Evolutionary conservation across 495 filamentous ascomycete species (phyloP).

Genomic region (Hypoxylon perforatum): DNA sequence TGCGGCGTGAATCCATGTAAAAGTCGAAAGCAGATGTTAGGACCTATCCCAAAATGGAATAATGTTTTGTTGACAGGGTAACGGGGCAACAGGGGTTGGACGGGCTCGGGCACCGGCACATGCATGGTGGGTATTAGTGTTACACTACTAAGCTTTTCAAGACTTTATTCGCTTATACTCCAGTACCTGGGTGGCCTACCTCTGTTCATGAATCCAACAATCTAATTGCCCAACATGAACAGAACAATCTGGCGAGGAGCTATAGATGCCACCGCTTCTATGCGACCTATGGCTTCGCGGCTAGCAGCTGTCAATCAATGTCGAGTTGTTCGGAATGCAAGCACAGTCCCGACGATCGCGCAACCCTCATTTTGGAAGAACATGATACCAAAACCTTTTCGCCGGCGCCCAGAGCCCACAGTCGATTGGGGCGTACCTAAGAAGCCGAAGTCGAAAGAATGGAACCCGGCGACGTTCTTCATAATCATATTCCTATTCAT

Average conservation of each 20-base stretch:
- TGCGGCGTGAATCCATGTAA: neutral
- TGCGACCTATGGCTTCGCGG: neutral
- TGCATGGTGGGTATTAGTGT: no score
- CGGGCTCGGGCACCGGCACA: no score
- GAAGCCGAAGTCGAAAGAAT: slow-evolving; percentile 69
- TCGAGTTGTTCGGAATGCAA: slow-evolving; percentile 31
- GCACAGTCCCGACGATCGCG: slow-evolving; percentile 64
- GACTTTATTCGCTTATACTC: no score
- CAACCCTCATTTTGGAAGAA: slow-evolving; percentile 77
- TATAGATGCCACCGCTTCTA: slow-evolving; percentile 7
- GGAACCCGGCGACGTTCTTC: slow-evolving; percentile 95
- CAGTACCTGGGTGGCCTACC: no score
- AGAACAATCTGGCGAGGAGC: slow-evolving; percentile 28
- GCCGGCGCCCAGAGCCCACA: slow-evolving; percentile 30
- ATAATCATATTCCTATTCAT: slow-evolving; percentile 92
- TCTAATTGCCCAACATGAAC: slow-evolving; percentile 33
- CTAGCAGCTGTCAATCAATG: slow-evolving; percentile 8
- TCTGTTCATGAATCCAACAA: slow-evolving; percentile 1
- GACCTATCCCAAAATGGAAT: neutral
- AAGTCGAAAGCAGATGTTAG: neutral
- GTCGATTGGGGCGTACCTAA: slow-evolving; percentile 38
- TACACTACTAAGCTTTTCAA: no score
- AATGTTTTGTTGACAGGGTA: slow-evolving; percentile 12
- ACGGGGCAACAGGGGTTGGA: neutral
- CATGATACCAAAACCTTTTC: slow-evolving; percentile 67